Conservation (phyloP, 2,329 filamentous ascomycete genomes). For the Fusarium caatingaense region DNA sequence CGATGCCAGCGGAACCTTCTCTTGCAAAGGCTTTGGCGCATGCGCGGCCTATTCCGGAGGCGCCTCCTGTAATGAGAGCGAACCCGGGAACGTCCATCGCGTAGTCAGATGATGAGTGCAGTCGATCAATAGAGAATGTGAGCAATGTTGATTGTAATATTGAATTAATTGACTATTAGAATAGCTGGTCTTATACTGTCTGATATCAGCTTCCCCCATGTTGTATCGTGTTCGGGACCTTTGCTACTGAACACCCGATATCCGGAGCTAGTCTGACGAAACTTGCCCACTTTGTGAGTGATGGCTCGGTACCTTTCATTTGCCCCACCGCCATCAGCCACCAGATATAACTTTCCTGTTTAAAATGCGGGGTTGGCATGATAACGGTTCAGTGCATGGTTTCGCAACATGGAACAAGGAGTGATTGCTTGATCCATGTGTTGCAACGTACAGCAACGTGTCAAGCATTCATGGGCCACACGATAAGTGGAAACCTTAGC, state of each 20-base stretch:
- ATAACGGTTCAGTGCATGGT: not conserved
- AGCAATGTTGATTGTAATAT: fast-evolving
- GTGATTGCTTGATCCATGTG: fast-evolving
- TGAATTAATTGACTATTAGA: fast-evolving
- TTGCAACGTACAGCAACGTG: not conserved
- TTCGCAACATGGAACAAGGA: fast-evolving
- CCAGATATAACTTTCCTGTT: constrained; percentile 30
- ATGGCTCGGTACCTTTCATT: not conserved
- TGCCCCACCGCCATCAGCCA: constrained; percentile 3
- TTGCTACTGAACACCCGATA: not conserved
- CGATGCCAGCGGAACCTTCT: constrained; percentile 47
- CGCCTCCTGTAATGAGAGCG: constrained; percentile 48
- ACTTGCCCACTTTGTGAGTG: constrained; percentile 9
- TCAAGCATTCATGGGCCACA: not conserved
- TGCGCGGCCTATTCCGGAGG: constrained; percentile 49
- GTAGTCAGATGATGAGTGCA: fast-evolving
- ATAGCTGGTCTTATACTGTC: not conserved
- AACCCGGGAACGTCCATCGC: constrained; percentile 48
- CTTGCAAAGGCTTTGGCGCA: constrained; percentile 46
- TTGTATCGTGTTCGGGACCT: fast-evolving
- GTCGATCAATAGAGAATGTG: fast-evolving
- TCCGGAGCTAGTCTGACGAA: constrained; percentile 3
- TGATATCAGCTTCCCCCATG: fast-evolving
- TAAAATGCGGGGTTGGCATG: constrained; percentile 4
- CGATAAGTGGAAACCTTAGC: fast-evolving